Base-by-base conservation (phyloP, 31 red algal species). In the Asparagopsis taxiformis region DNA sequence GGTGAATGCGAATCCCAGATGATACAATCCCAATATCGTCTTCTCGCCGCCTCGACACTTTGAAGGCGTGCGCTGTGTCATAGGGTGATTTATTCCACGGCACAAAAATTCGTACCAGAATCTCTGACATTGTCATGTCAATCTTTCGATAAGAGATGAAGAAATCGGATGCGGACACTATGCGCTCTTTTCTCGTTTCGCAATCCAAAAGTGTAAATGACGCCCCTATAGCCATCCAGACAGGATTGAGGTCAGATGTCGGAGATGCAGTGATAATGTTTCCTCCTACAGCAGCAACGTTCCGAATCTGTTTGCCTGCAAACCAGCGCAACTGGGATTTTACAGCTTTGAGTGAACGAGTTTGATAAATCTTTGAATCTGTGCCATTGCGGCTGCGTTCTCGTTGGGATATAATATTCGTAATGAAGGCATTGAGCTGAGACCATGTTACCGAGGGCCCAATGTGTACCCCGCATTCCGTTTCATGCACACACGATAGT, bases 21-120 rank as follows among this genome's bases (percentile, higher is more conserved):
- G 93, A 88, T 4, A 96, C 93, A 71, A 96, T 96, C 1, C 87
- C 86, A 51, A 96, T 96, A 28, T 96, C 93, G 39, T 96, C 93
- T 52, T 96, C 93, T 34, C 53, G 28, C 50, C 93, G 64, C 43
- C 93, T 52, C 28, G 93, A 85, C 25, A 65, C 67, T 64, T 96
- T 96, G 58, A 91, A 91, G 1, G 82, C 73, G 36, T 71, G 56
- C 13, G 72, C 57, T 39, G 65, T 23, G 41, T 96, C 93, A 41
- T 52, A 77, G 11, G 23, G 38, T 3, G 61, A 71, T 56, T 70
- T 35, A 56, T 82, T 91, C 77, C 77, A 86, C 5, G 93, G 93
- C 32, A 96, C 50, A 34, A 57, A 11, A 25, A 96, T 38, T 11
- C 67, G 19, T 4, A 75, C 26, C 10, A 96, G 62, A 49, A 96